phyloP scores from a whole-genome alignment of 2,329 filamentous ascomycete species.

The Talaromyces rugulosus region DNA sequence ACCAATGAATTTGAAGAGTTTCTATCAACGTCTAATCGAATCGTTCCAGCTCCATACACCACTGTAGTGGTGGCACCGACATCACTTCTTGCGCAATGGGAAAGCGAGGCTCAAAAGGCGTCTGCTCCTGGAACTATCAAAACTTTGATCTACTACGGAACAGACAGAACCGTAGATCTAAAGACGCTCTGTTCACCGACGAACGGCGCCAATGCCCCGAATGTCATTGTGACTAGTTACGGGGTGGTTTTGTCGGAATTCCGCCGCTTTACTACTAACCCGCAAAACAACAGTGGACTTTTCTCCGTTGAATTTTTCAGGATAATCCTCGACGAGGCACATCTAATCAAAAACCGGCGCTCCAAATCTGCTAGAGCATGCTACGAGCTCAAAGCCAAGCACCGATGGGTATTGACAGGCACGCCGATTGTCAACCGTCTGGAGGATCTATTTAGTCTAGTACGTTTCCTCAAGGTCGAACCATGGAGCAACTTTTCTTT shows the following conservation, averaged over 20 bases:
- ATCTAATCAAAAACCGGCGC: slow-evolving; percentile 83
- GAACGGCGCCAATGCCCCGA: slow-evolving; percentile 72
- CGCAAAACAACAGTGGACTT: slow-evolving; percentile 67
- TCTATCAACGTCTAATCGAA: slow-evolving; percentile 51
- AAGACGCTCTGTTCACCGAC: slow-evolving; percentile 71
- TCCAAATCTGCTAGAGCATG: slow-evolving; percentile 95
- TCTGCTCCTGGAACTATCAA: slow-evolving; percentile 79
- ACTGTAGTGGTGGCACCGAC: slow-evolving; percentile 96
- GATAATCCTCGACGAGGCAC: slow-evolving; percentile 90
- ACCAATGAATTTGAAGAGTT: slow-evolving; percentile 62
- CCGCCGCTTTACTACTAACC: slow-evolving; percentile 60
- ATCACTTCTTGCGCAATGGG: slow-evolving; percentile 95
- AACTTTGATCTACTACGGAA: slow-evolving; percentile 86
- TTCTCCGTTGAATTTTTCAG: slow-evolving; percentile 95
- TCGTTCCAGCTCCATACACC: slow-evolving; percentile 74
- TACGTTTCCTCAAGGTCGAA: slow-evolving; percentile 88
- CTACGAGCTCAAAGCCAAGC: slow-evolving; percentile 78
- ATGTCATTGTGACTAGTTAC: slow-evolving; percentile 92
- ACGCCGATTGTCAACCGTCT: slow-evolving; percentile 96
- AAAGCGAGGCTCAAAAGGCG: slow-evolving; percentile 88
- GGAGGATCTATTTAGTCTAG: slow-evolving; percentile 89
- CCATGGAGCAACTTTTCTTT: slow-evolving; percentile 99
- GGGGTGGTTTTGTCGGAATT: slow-evolving; percentile 89
- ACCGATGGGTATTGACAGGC: slow-evolving; percentile 90
- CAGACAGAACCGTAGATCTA: slow-evolving; percentile 74